These are phyloP conservation scores for Gryganskiella cystojenkinii DNA, from an alignment of 192 early-diverging fungal genomes.

Conservation along the genomic window DNA sequence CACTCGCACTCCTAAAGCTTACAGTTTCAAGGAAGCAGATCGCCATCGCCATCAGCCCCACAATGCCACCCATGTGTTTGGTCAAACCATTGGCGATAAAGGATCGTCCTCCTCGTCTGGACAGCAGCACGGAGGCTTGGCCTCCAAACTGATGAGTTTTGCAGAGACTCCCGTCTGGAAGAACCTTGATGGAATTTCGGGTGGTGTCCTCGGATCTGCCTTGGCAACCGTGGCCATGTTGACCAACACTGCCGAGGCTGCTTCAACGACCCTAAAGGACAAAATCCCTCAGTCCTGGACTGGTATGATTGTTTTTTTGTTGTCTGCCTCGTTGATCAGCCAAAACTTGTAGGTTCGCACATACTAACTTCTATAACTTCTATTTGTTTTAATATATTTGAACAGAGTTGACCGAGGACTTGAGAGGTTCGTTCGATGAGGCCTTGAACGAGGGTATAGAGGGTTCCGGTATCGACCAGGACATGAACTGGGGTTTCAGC, in stretches of 20 bases:
- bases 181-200: slow-evolving; percentile 27
- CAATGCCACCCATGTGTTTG: neutral
- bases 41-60: slow-evolving; percentile 44
- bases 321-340: neutral
- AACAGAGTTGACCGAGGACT: neutral
- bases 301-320: neutral
- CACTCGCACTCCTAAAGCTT: slow-evolving; percentile 8
- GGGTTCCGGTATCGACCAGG: slow-evolving; percentile 10
- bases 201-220: slow-evolving; percentile 21
- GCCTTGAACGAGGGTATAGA: slow-evolving; percentile 8
- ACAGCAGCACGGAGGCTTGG: neutral
- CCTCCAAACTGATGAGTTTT: slow-evolving; percentile 29
- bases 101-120: neutral
- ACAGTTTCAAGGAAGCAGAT: slow-evolving; percentile 24
- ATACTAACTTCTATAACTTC: neutral
- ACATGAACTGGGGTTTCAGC: neutral
- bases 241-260: slow-evolving; percentile 10
- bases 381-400: neutral
- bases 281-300: neutral
- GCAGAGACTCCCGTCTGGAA: slow-evolving; percentile 11
- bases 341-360: neutral
- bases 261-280: slow-evolving; percentile 3
- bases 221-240: slow-evolving; percentile 11
- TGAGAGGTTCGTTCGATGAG: slow-evolving; percentile 13
- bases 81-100: neutral